These are phyloP conservation scores for Pisolithus microcarpus DNA, from an alignment of 768 basidiomycete species.

Conservation along the genomic window DNA sequence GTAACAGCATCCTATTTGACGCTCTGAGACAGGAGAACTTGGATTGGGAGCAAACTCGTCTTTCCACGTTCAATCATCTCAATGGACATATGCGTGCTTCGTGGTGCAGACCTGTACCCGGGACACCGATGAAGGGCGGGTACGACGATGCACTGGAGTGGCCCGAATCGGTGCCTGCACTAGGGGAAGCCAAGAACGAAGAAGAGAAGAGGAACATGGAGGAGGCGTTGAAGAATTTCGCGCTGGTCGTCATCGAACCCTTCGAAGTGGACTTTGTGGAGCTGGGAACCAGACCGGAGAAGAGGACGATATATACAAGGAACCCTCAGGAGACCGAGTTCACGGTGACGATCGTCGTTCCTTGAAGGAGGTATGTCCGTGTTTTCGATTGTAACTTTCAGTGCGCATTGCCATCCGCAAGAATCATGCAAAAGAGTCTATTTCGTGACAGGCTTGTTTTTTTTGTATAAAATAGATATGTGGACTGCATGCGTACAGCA, in stretches of 20 bases:
- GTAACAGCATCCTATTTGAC: constrained; percentile 20
- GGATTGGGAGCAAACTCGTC: constrained; percentile 60
- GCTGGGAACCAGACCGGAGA: constrained; percentile 49
- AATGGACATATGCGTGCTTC: constrained; percentile 57
- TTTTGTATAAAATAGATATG: no score
- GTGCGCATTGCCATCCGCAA: not conserved
- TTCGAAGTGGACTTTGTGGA: constrained; percentile 62
- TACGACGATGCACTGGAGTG: constrained; percentile 55
- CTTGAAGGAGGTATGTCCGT: constrained; percentile 27
- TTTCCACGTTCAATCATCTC: constrained; percentile 53
- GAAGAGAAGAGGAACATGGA: constrained; percentile 42
- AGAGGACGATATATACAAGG: constrained; percentile 45
- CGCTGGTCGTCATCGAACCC: constrained; percentile 67
- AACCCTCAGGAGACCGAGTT: constrained; percentile 37
- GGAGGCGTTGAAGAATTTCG: constrained; percentile 57
- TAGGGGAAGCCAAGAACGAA: constrained; percentile 37
- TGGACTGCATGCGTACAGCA: no score
- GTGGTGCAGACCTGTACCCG: constrained; percentile 67
- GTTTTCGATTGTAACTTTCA: not conserved
- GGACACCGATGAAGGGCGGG: constrained; percentile 42
- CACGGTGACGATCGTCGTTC: constrained; percentile 57
- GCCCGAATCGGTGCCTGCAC: constrained; percentile 49
- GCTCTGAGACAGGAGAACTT: constrained; percentile 31
- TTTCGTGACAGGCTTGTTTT: no score
- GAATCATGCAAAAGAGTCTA: not conserved